Percentiles rank a stretch among this genome's conserved stretches.
phyloP scores from a whole-genome alignment of 2,329 filamentous ascomycete genomes.

The Blastomyces silverae region DNA sequence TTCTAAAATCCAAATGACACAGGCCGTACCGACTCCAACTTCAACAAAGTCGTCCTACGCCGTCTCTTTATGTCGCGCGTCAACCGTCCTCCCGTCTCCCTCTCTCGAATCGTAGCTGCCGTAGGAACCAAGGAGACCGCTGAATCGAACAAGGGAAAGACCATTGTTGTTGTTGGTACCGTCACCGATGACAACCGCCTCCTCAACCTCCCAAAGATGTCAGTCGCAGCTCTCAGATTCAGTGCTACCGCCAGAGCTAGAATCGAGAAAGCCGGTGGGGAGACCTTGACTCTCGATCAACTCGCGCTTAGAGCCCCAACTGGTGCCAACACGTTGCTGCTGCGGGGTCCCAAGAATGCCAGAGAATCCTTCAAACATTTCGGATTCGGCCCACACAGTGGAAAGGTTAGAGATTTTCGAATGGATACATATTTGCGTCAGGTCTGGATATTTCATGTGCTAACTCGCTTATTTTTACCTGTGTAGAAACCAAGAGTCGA shows the following conservation, averaged over 20 bases:
- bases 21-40: constrained; percentile 93
- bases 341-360: constrained; percentile 96
- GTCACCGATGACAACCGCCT: constrained; percentile 98
- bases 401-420: constrained; percentile 63
- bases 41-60: constrained; percentile 98
- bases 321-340: constrained; percentile 91
- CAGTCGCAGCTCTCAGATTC: constrained; percentile 90
- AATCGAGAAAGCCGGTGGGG: constrained; percentile 87
- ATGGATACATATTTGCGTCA: neutral
- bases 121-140: constrained; percentile 41
- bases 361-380: constrained; percentile 99
- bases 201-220: constrained; percentile 82
- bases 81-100: constrained; percentile 90
- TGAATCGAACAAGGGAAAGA: constrained; percentile 60
- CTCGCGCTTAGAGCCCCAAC: constrained; percentile 91
- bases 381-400: constrained; percentile 92
- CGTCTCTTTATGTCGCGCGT: constrained; percentile 98
- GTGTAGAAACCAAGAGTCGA: constrained; percentile 85
- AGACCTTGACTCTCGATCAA: constrained; percentile 94
- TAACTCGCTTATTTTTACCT: constrained; percentile 15
- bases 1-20: constrained; percentile 15
- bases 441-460: neutral
- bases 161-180: constrained; percentile 87
- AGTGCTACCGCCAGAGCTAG: constrained; percentile 92
- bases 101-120: constrained; percentile 79